Conservation (phyloP, 345 rosid species). For the Sonneratia caseolaris region DNA sequence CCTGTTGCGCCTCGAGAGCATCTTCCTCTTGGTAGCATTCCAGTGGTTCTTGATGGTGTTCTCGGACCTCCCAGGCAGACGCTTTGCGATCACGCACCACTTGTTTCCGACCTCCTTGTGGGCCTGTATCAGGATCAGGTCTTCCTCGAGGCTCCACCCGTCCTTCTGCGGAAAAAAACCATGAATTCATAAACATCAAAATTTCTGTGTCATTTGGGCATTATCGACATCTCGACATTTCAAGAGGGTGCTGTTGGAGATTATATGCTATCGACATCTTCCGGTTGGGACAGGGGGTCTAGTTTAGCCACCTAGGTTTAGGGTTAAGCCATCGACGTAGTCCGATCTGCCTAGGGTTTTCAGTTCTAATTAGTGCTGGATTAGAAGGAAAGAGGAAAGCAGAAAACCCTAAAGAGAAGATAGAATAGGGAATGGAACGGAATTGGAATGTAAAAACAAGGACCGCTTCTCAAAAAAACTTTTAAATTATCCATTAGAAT, state of each 20-base stretch:
- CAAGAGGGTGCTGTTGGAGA: too few species aligned
- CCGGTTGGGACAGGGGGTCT: too few species aligned
- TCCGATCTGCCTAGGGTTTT: too few species aligned
- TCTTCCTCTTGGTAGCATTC: slow-evolving; percentile 10
- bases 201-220: background rate
- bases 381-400: too few species aligned
- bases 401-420: background rate
- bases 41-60: slow-evolving; percentile 11
- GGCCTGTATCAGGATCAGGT: background rate
- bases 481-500: background rate
- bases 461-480: background rate
- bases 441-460: background rate
- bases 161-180: background rate
- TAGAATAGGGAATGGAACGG: background rate
- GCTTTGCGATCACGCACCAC: slow-evolving; percentile 2
- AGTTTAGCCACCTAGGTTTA: too few species aligned
- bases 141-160: slow-evolving; percentile 6
- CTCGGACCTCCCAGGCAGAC: slow-evolving; percentile 4
- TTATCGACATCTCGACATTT: too few species aligned
- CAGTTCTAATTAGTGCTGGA: too few species aligned
- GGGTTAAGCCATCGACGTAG: too few species aligned
- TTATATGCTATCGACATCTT: too few species aligned
- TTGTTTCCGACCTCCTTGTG: slow-evolving; percentile 8
- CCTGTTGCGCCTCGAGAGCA: background rate
- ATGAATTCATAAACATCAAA: too few species aligned